Percentiles rank a stretch among this genome's conserved stretches.
Evolutionary conservation across 2,329 filamentous ascomycete genomes (phyloP).

Genomic region (Aspergillus oerlinghausenensis): DNA sequence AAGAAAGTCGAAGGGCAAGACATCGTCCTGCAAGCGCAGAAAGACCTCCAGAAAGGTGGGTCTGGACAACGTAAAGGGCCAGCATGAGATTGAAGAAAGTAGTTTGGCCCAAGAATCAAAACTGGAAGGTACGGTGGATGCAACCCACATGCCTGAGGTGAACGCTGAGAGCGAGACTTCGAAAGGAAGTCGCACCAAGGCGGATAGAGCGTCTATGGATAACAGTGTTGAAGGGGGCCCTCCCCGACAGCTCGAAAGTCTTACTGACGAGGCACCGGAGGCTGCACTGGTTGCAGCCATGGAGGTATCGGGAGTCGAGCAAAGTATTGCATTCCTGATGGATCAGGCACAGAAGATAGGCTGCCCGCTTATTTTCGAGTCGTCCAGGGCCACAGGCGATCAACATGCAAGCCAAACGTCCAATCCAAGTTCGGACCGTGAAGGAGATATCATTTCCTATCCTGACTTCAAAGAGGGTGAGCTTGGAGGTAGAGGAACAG

Average conservation of each 20-base stretch:
- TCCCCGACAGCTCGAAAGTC: not conserved
- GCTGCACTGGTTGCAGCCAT: not conserved
- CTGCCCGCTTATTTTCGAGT: not conserved
- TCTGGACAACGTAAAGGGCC: not conserved
- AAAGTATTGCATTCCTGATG: not conserved
- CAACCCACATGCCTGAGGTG: not conserved
- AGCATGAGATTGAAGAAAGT: not conserved
- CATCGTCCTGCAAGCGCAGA: not conserved
- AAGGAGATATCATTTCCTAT: not conserved
- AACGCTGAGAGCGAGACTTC: not conserved
- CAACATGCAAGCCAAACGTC: not conserved
- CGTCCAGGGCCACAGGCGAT: not conserved
- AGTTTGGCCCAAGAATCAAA: not conserved
- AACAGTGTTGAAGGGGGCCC: not conserved
- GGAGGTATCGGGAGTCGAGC: not conserved
- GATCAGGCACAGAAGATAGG: not conserved
- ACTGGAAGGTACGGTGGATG: not conserved
- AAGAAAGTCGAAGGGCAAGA: constrained; percentile 3
- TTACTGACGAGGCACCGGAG: not conserved
- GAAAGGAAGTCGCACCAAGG: not conserved
- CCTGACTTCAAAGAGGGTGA: not conserved
- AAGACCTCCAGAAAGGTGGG: not conserved
- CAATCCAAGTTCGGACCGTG: not conserved
- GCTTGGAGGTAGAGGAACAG: constrained; percentile 17
- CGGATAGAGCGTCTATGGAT: not conserved